Conservation (phyloP, 2,329 filamentous ascomycete species). For the Pestalotiopsis sp. region DNA sequence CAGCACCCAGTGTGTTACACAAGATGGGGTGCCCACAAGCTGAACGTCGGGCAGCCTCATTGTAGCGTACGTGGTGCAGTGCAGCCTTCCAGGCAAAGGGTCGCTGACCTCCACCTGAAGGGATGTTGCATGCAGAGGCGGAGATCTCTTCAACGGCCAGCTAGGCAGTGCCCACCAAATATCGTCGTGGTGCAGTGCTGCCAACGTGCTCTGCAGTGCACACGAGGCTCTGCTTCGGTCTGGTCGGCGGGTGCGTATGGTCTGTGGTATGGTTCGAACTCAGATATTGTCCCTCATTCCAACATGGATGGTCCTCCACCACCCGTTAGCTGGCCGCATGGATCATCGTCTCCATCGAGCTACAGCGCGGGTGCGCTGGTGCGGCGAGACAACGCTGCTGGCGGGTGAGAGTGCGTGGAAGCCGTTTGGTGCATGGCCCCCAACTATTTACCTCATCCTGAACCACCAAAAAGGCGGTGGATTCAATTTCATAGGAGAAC, state of each 20-base stretch:
- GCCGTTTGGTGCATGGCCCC: background rate
- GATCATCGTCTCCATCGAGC: constrained; percentile 13
- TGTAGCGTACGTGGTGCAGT: background rate
- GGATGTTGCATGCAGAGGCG: background rate
- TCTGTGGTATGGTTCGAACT: too few species aligned
- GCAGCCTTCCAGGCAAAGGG: background rate
- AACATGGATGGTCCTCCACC: background rate
- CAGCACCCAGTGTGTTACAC: background rate
- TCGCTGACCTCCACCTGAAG: background rate
- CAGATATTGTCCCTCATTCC: background rate
- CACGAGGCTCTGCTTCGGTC: background rate
- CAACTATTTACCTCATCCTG: background rate
- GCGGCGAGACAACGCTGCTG: background rate
- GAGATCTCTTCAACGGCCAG: background rate
- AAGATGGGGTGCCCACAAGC: background rate
- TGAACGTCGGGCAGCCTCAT: constrained; percentile 2
- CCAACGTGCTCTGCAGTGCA: background rate
- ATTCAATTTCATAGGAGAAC: background rate
- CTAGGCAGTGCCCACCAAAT: background rate
- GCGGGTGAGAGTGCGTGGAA: background rate
- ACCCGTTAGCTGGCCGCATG: background rate
- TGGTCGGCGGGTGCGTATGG: too few species aligned
- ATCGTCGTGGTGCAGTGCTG: background rate
- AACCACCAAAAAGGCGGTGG: background rate
- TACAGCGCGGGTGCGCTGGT: constrained; percentile 4